These are phyloP conservation scores for Xylaria flabelliformis DNA, from an alignment of 495 filamentous ascomycete genomes.

Conservation along the genomic window DNA sequence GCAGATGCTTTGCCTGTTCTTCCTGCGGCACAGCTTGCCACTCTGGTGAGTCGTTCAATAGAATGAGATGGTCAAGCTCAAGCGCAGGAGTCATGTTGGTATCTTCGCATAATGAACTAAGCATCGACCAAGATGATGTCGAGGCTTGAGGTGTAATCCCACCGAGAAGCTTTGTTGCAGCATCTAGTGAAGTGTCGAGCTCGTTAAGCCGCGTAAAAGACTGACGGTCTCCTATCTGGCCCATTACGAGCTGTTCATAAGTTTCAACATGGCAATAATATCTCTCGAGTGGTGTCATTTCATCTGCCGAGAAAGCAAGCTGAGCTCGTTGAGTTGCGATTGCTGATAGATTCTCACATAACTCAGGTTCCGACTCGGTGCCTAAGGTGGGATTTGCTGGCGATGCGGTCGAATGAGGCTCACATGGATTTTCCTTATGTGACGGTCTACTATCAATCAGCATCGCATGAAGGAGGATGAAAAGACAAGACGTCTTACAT, in stretches of 20 bases:
- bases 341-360: neutral
- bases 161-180: neutral
- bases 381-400: neutral
- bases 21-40: neutral
- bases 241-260: conserved; percentile 21
- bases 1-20: conserved; percentile 17
- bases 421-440: neutral
- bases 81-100: neutral
- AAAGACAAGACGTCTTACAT: conserved; percentile 7
- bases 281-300: conserved; percentile 18
- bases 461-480: neutral
- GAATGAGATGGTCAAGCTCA: conserved; percentile 3
- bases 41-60: neutral
- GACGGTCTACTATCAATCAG: conserved; percentile 12
- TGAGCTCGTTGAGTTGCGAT: neutral
- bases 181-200: neutral
- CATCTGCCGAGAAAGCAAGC: neutral
- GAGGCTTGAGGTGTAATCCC: neutral
- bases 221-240: neutral
- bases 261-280: conserved; percentile 13
- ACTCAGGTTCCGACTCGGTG: neutral
- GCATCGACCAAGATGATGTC: neutral
- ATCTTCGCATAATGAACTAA: neutral
- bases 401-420: neutral
- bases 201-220: neutral